Conservation (phyloP, 1,284 basidiomycete genomes). For the Sporisorium sorghi region DNA sequence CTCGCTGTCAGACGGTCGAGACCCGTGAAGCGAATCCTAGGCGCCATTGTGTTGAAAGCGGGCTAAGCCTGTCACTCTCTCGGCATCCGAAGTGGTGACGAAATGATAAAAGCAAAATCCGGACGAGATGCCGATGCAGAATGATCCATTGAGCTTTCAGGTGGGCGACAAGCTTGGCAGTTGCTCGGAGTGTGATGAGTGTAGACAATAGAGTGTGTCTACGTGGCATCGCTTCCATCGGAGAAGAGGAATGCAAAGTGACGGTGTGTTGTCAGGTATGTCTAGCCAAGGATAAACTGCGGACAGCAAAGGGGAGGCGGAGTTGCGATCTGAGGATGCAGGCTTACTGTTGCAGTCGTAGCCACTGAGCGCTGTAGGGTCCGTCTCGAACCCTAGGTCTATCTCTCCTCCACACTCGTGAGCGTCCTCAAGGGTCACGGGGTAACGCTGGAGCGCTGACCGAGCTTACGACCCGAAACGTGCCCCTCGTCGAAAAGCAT, state of each 20-base stretch:
- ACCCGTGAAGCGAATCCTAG: background rate
- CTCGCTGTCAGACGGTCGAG: background rate
- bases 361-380: background rate
- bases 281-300: background rate
- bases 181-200: background rate
- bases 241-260: slow-evolving; percentile 1
- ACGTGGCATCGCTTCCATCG: background rate
- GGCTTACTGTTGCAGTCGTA: slow-evolving; percentile 10
- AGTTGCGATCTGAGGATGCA: background rate
- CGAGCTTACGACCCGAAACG: background rate
- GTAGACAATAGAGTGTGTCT: background rate
- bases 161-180: background rate
- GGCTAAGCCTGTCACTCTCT: background rate
- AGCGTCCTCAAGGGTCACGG: slow-evolving; percentile 9
- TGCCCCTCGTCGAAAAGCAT: slow-evolving; percentile 21
- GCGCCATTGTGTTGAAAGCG: background rate
- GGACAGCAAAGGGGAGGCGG: background rate
- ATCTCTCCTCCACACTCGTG: slow-evolving; percentile 3
- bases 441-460: background rate
- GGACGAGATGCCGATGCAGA: slow-evolving; percentile 1
- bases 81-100: slow-evolving; percentile 8
- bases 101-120: background rate
- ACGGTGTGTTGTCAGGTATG: background rate
- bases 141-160: background rate
- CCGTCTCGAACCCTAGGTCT: slow-evolving; percentile 10